Percentiles rank a stretch among this genome's conserved stretches.
Conservation (phyloP, 441 rosid species). For the Pelargonium cotyledonis region DNA sequence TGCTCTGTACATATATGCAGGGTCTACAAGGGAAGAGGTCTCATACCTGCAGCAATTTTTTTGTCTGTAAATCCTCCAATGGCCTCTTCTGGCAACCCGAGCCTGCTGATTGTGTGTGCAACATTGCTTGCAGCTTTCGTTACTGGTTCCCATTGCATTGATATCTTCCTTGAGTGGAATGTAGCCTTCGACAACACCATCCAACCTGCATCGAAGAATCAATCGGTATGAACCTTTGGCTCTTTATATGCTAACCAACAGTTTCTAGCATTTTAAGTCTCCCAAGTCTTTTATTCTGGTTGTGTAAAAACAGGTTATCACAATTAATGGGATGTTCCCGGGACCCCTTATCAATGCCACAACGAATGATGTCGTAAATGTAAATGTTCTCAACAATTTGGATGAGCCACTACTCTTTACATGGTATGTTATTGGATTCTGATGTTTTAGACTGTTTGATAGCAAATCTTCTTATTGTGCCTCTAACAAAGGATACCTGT, state of each 20-base stretch:
- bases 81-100: neutral
- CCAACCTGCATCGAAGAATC: conserved; percentile 10
- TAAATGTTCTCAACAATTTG: conserved; percentile 17
- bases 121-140: neutral
- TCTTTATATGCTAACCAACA: neutral
- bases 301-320: conserved; percentile 19
- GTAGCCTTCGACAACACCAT: conserved; percentile 14
- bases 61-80: neutral
- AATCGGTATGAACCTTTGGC: conserved; percentile 15
- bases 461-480: neutral
- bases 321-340: conserved; percentile 23
- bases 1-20: neutral
- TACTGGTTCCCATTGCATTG: neutral
- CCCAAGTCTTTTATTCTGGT: neutral
- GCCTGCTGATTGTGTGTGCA: neutral
- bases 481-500: neutral
- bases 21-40: no score
- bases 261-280: neutral
- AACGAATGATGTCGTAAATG: conserved; percentile 17
- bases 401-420: conserved; percentile 26
- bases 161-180: conserved; percentile 23
- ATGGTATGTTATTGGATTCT: conserved; percentile 12
- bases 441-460: neutral
- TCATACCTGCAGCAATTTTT: neutral
- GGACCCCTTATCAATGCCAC: conserved; percentile 24